phyloP scores from a whole-genome alignment of 2,329 filamentous ascomycete species.

The Colletotrichum viniferum region DNA sequence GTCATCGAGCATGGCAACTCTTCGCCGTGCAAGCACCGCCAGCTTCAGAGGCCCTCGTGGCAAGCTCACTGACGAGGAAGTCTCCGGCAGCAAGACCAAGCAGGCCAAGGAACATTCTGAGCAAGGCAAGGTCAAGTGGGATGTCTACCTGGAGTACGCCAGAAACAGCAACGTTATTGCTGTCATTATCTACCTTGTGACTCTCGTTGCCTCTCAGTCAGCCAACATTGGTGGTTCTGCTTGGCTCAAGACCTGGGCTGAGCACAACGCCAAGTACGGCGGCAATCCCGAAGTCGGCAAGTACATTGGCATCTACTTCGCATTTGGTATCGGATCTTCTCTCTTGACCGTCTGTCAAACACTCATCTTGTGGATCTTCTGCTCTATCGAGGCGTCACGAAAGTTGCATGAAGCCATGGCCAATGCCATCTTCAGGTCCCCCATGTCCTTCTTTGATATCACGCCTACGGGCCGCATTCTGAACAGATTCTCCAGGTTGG shows the following conservation, averaged over 20 bases:
- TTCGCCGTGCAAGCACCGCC: conserved; percentile 88
- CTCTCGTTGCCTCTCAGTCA: conserved; percentile 80
- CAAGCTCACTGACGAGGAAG: conserved; percentile 84
- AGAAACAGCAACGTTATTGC: conserved; percentile 90
- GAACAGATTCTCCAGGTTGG: conserved; percentile 91
- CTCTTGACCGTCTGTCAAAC: conserved; percentile 89
- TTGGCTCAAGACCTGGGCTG: conserved; percentile 95
- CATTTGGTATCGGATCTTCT: conserved; percentile 87
- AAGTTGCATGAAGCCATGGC: conserved; percentile 98
- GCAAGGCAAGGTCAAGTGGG: conserved; percentile 98
- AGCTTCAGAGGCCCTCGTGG: conserved; percentile 87
- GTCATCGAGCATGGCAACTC: conserved; percentile 75
- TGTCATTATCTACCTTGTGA: conserved; percentile 78
- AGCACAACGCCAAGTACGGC: conserved; percentile 71
- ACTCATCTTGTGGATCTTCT: conserved; percentile 97
- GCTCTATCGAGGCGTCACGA: conserved; percentile 96
- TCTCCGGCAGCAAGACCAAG: conserved; percentile 75
- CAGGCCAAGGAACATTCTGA: conserved; percentile 88
- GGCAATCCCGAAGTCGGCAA: conserved; percentile 80
- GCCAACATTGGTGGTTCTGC: conserved; percentile 83
- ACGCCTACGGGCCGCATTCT: conserved; percentile 95
- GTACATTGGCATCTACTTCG: conserved; percentile 95
- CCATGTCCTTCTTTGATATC: conserved; percentile 99
- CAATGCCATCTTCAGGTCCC: conserved; percentile 93
- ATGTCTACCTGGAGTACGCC: conserved; percentile 92